These are phyloP conservation scores for Vaccinium darrowii DNA, from an alignment of 148 eudicot genomes.

Conservation along the genomic window DNA sequence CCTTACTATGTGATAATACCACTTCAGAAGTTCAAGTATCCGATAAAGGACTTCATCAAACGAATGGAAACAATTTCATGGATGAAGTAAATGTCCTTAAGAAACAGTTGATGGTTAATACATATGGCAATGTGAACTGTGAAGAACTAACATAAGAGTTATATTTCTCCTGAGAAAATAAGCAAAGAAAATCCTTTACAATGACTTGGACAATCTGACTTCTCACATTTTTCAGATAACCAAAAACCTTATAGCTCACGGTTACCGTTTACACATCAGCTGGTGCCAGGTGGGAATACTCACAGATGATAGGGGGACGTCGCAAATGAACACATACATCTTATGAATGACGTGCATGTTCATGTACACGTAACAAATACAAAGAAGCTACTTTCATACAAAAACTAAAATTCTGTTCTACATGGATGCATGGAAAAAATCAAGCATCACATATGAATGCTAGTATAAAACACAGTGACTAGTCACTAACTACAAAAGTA, in stretches of 20 bases:
- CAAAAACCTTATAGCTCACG: constrained; percentile 1
- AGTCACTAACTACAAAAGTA: not conserved
- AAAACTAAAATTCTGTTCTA: not conserved
- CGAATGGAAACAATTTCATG: not conserved
- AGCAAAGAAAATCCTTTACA: not conserved
- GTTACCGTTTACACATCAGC: not conserved
- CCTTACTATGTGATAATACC: no score
- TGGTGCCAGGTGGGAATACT: not conserved
- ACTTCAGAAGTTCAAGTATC: not conserved
- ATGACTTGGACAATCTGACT: not conserved
- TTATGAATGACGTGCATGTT: not conserved
- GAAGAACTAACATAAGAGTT: not conserved
- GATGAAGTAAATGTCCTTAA: no score
- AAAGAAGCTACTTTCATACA: not conserved
- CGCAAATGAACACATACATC: not conserved
- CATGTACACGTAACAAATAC: not conserved
- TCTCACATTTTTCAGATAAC: not conserved
- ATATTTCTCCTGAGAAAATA: no score
- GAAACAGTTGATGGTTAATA: not conserved
- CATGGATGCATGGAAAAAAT: not conserved
- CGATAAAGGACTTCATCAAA: not conserved
- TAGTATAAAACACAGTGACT: not conserved
- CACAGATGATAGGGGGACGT: not conserved
- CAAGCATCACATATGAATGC: not conserved
- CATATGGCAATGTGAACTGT: not conserved